These are phyloP conservation scores for Allomyces macrogynus DNA, from an alignment of 192 early-diverging fungal species.

Conservation along the genomic window DNA sequence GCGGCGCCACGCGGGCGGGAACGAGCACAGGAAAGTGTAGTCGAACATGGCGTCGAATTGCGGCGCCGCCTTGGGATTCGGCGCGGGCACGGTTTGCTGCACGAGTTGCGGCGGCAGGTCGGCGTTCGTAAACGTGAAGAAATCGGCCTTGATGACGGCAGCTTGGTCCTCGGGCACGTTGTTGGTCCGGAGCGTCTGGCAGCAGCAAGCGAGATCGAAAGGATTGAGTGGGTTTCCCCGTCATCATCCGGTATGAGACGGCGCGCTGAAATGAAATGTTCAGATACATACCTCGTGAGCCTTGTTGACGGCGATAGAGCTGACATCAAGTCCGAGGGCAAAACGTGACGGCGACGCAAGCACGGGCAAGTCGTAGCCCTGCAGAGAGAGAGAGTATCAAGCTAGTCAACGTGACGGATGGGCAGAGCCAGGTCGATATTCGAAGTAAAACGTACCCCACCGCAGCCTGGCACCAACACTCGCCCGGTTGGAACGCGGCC, in stretches of 20 bases:
- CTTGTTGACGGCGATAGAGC: conserved; percentile 33
- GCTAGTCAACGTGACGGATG: too few species aligned
- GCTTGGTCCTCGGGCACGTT: conserved; percentile 13
- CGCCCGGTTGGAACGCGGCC: conserved; percentile 7
- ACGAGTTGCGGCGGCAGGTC: too few species aligned
- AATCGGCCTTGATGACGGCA: conserved; percentile 38
- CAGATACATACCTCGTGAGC: conserved; percentile 18
- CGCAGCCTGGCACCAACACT: conserved; percentile 39
- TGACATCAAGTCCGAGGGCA: conserved; percentile 49
- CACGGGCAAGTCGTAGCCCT: conserved; percentile 59
- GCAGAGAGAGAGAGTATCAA: too few species aligned
- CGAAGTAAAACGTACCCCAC: conserved; percentile 6
- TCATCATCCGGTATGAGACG: conserved; percentile 3
- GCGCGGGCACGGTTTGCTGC: too few species aligned
- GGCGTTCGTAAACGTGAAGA: conserved; percentile 33
- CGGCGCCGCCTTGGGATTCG: too few species aligned
- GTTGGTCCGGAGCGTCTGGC: conserved; percentile 6
- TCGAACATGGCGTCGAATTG: background rate
- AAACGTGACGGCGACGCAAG: conserved; percentile 30
- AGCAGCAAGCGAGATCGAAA: background rate
- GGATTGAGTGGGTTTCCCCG: conserved; percentile 5
- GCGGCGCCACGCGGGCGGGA: conserved; percentile 7
- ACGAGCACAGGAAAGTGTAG: conserved; percentile 21
- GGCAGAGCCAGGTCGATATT: too few species aligned
- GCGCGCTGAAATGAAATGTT: background rate